Conservation (phyloP, 2,329 filamentous ascomycete species). For the Apiospora sp. region DNA sequence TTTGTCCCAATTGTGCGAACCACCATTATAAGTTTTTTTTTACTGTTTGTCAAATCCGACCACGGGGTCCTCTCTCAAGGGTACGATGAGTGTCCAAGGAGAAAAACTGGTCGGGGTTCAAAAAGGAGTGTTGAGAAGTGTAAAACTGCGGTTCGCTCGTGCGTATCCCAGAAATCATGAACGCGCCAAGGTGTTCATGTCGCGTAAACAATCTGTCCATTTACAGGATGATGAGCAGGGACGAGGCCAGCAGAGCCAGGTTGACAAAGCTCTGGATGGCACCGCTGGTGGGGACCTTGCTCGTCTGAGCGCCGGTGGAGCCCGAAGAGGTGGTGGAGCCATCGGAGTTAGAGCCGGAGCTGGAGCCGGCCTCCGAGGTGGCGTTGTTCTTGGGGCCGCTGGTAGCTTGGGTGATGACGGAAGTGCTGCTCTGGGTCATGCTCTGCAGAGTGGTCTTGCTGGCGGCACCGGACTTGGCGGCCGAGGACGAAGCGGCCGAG, state of each 20-base stretch:
- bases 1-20: slow-evolving; percentile 16
- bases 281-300: slow-evolving; percentile 30
- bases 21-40: slow-evolving; percentile 17
- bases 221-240: slow-evolving; percentile 38
- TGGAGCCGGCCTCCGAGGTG: slow-evolving; percentile 25
- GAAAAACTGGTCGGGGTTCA: not conserved
- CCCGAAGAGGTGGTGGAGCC: slow-evolving; percentile 28
- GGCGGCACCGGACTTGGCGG: slow-evolving; percentile 22
- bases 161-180: slow-evolving; percentile 2
- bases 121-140: slow-evolving; percentile 13
- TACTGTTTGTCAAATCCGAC: slow-evolving; percentile 1
- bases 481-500: slow-evolving; percentile 29
- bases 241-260: slow-evolving; percentile 40
- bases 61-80: not conserved
- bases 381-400: slow-evolving; percentile 29
- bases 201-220: slow-evolving; percentile 34
- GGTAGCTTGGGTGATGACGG: slow-evolving; percentile 36
- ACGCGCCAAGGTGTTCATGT: not conserved
- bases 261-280: slow-evolving; percentile 37
- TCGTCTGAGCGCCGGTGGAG: slow-evolving; percentile 29
- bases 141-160: not conserved
- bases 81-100: not conserved
- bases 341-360: slow-evolving; percentile 25
- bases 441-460: slow-evolving; percentile 30
- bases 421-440: slow-evolving; percentile 31